These are phyloP conservation scores for Kitagawia praeruptora DNA, from an alignment of 129 eudicot species.

Conservation along the genomic window DNA sequence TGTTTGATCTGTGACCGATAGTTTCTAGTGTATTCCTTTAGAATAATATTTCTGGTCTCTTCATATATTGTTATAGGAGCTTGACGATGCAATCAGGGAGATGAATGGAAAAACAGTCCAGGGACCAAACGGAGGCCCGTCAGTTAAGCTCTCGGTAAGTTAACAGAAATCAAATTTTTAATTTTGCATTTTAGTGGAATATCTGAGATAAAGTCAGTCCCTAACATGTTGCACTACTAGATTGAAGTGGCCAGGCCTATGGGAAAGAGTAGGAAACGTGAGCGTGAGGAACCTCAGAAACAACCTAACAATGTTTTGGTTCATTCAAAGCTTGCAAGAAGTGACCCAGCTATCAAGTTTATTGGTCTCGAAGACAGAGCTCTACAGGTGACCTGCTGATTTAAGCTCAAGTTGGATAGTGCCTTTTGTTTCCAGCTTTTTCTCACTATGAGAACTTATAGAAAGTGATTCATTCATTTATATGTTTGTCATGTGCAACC, in stretches of 20 bases:
- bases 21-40: not conserved
- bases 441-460: not conserved
- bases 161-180: not conserved
- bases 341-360: conserved; percentile 21
- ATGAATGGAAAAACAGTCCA: conserved; percentile 54
- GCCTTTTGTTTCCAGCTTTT: not conserved
- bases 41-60: not conserved
- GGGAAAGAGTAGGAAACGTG: conserved; percentile 67
- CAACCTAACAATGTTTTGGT: conserved; percentile 26
- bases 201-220: not conserved
- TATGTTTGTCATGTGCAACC: not conserved
- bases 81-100: conserved; percentile 54
- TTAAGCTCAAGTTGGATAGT: not conserved
- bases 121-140: conserved; percentile 54
- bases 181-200: not conserved
- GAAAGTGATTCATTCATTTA: not conserved
- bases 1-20: not conserved
- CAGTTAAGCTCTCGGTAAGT: conserved; percentile 49
- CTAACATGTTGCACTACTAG: conserved; percentile 25
- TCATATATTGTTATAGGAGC: conserved; percentile 33
- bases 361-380: conserved; percentile 22
- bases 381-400: conserved; percentile 30
- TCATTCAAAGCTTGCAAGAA: conserved; percentile 26
- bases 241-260: conserved; percentile 88
- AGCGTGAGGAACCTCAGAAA: conserved; percentile 42